Base-by-base conservation (phyloP, 192 early-diverging fungal species). In the Backusella tarrabulga region DNA sequence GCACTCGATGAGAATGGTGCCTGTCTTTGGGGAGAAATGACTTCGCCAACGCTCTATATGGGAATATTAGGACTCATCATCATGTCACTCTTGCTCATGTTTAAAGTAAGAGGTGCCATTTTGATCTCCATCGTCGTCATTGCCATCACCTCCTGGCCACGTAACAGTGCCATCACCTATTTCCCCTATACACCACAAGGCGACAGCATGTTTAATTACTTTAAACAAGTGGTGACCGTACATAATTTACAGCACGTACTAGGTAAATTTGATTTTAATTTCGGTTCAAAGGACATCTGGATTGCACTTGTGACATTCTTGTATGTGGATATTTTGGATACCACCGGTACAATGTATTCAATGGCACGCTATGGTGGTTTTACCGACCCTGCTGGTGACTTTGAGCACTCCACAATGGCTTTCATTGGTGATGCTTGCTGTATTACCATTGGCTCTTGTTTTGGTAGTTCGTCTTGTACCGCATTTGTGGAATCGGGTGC, bases 281-380 rank as follows among this genome's bases (percentile, higher is more conserved):
- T 91, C 23, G 63, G 77, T 21, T 84, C 80, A 60, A 78, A 83
- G 38, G 87, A 92, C 29, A 81, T 95, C 60, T 96, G 93, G 92
- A 84, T 93, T 52, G 94, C 94, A 3, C 83, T 96, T 23, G 86
- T 96, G 40, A 96, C 92, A 0, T 92, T 96, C 77, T 79, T 95
- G 52, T 95, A 94, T 66, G 92, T 96, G 60, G 94, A 96, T 80
- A 93, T 96, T 68, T 79, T 96, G 75, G 94, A 96, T 75, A 93
- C 92, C 72, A 96, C 94, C 6, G 93, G 93, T 8, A 94, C 94
- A 29, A 84, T 95, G 89, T 94, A 90, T 68, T 93, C 93, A 21
- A 93, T 94, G 94, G 93, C 93, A n/a, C 87, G 88, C 71, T 93
- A 93, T 82, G 94, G 90, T 60, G 92, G 94, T 17, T 93, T 90